These are phyloP conservation scores for Aureoboletus auriporus DNA, from an alignment of 768 basidiomycete species.

Conservation along the genomic window DNA sequence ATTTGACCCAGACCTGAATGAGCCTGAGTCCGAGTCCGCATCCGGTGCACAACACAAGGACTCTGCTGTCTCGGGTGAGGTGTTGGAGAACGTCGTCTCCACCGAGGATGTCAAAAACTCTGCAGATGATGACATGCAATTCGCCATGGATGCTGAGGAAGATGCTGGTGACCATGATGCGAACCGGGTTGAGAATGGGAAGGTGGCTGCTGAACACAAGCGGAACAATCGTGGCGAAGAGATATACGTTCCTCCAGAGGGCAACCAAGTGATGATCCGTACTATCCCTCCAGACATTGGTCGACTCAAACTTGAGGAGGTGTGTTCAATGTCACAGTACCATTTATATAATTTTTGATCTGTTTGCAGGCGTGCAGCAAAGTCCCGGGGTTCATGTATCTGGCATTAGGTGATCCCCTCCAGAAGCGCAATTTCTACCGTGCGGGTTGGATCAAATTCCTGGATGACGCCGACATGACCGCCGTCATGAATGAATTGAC, in stretches of 20 bases:
- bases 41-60: conserved; percentile 53
- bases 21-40: conserved; percentile 54
- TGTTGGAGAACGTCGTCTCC: conserved; percentile 30
- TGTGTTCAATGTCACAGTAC: conserved; percentile 32
- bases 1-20: conserved; percentile 74
- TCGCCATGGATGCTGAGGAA: conserved; percentile 68
- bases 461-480: conserved; percentile 79
- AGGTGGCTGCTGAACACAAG: conserved; percentile 39
- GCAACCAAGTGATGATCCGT: conserved; percentile 91
- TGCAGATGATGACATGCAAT: conserved; percentile 73
- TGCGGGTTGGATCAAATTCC: conserved; percentile 89
- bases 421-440: conserved; percentile 94
- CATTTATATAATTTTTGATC: conserved; percentile 4
- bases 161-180: conserved; percentile 60
- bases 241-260: conserved; percentile 64
- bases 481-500: conserved; percentile 67
- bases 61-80: conserved; percentile 33
- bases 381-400: conserved; percentile 79
- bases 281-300: conserved; percentile 94
- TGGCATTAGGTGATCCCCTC: conserved; percentile 88
- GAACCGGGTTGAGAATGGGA: conserved; percentile 59
- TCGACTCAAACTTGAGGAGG: conserved; percentile 85
- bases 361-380: conserved; percentile 62
- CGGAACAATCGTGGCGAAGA: conserved; percentile 66
- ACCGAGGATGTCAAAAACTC: conserved; percentile 51